Evolutionary conservation across 805 yeast species (phyloP), one percentile per base, ranked within the genome.

Genomic region (Barnettozyma californica): DNA sequence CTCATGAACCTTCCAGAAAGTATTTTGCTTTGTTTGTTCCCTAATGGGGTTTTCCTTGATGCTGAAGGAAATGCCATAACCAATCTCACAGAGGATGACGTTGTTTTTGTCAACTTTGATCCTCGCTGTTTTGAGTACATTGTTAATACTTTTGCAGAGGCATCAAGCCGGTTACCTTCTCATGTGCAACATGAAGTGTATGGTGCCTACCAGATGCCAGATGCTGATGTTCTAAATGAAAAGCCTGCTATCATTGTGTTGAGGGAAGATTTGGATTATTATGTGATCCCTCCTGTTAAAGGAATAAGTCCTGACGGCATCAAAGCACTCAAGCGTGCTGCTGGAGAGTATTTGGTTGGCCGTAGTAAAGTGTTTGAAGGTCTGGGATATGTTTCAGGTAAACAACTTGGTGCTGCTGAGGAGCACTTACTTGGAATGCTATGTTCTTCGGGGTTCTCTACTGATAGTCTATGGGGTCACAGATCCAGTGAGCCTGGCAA

Each of bases 361-460:
- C 81, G 84, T 55, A 67, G 68, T 29, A 71, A 75, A 46, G 82
- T 94, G 1, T 94, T 94, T 62, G 80, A 81, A 49, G 97, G 98
- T 0, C 75, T 91, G 19, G 94, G 90, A 1, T 80, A 76, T 59
- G 69, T 65, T 14, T 69, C 73, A 1, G 74, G 73, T 2, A 81
- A 78, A 55, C 71, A 70, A 33, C 66, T 86, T 52, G 91, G 90
- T 8, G 84, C 96, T 14, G 98, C 99, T 1, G 99, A 94, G 65
- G 92, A 87, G 66, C 98, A 92, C 66, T 74, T 94, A 41, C 77
- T 88, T 69, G 97, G 90, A 53, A 94, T 94, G 99, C 75, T 94
- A 47, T 90, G 97, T 59, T 76, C 92, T 0, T 84, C 95, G 0
- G 99, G 99, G 1, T 87, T 90, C 55, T 66, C 70, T 3, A 67